phyloP scores from a whole-genome alignment of 2,329 filamentous ascomycete species.

The Colletotrichum limetticola region DNA sequence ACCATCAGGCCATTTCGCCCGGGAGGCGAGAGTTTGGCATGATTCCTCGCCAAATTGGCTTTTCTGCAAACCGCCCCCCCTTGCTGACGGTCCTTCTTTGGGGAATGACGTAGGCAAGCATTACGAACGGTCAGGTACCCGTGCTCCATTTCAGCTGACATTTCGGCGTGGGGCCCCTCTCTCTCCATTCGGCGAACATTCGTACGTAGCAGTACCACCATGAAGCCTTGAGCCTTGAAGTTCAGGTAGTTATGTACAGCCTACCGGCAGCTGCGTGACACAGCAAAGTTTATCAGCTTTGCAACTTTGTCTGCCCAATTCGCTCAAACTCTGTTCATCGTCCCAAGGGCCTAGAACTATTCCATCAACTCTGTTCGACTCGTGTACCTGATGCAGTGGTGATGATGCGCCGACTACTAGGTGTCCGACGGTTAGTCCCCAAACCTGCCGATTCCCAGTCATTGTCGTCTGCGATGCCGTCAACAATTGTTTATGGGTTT shows the following conservation, averaged over 20 bases:
- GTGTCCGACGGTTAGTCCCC: background rate
- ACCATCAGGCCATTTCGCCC: background rate
- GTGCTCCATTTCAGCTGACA: conserved; percentile 26
- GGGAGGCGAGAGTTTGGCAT: background rate
- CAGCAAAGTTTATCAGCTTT: background rate
- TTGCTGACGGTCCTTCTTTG: conserved; percentile 15
- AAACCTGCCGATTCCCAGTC: background rate
- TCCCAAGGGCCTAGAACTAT: conserved; percentile 26
- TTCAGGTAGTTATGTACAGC: too few species aligned
- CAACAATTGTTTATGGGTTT: background rate
- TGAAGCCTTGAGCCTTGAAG: too few species aligned
- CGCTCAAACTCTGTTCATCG: background rate
- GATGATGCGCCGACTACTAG: background rate
- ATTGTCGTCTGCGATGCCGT: background rate
- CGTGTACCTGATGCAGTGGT: background rate
- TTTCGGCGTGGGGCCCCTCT: background rate
- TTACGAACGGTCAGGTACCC: conserved; percentile 31
- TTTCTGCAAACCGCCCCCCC: conserved; percentile 18
- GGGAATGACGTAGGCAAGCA: conserved; percentile 32
- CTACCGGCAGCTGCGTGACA: background rate
- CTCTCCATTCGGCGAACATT: background rate
- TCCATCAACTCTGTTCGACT: conserved; percentile 29
- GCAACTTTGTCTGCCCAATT: background rate
- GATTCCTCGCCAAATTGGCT: background rate
- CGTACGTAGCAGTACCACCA: background rate